Conservation (phyloP, 495 filamentous ascomycete species). For the Niebla homalea region DNA sequence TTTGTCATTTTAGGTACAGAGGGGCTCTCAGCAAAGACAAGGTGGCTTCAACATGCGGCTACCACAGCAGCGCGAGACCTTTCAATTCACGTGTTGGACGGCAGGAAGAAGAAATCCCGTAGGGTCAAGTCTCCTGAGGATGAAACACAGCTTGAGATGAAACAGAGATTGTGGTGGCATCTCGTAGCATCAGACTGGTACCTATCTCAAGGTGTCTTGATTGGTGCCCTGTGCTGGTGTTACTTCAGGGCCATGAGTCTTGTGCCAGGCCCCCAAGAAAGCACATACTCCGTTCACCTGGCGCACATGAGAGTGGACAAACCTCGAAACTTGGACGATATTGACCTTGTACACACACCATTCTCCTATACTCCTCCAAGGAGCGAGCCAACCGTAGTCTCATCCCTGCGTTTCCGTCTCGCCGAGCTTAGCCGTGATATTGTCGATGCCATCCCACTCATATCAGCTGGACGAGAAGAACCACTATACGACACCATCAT, state of each 20-base stretch:
- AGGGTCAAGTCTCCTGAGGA: background rate
- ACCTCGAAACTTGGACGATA: conserved; percentile 34
- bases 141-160: conserved; percentile 25
- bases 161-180: conserved; percentile 38
- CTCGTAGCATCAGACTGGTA: conserved; percentile 34
- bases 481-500: conserved; percentile 10
- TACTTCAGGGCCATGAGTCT: conserved; percentile 14
- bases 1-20: conserved; percentile 30
- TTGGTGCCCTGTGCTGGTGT: conserved; percentile 23
- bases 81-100: conserved; percentile 30
- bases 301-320: conserved; percentile 32
- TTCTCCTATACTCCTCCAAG: conserved; percentile 18
- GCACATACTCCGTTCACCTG: conserved; percentile 29
- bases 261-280: conserved; percentile 8
- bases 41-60: conserved; percentile 20
- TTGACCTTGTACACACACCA: conserved; percentile 29
- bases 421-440: conserved; percentile 32
- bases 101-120: conserved; percentile 15
- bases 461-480: background rate
- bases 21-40: conserved; percentile 26
- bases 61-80: conserved; percentile 27
- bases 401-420: conserved; percentile 32
- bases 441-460: conserved; percentile 26
- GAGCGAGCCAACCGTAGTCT: conserved; percentile 30
- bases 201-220: background rate